These are phyloP conservation scores for Cryptococcus sp. DNA, from an alignment of 1,284 basidiomycete species.

Conservation along the genomic window DNA sequence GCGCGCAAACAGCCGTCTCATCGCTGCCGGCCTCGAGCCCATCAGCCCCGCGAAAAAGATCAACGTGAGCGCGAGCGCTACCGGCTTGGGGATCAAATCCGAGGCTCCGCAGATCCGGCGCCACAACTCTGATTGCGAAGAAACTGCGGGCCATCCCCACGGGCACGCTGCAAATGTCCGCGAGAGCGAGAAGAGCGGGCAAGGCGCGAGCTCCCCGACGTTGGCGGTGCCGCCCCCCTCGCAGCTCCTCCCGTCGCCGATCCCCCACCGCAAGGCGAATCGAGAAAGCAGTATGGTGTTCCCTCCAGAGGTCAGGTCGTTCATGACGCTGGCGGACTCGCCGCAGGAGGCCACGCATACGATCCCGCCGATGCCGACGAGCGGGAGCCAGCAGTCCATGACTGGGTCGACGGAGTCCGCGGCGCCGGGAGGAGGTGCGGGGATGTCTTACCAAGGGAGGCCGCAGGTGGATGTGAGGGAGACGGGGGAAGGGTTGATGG, in stretches of 20 bases:
- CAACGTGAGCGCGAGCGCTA: conserved; percentile 35
- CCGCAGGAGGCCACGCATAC: conserved; percentile 20
- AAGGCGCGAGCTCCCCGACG: neutral
- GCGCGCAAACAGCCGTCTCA: conserved; percentile 37
- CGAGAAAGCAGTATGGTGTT: conserved; percentile 43
- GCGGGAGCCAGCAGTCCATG: conserved; percentile 17
- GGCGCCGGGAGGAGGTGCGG: too few species aligned
- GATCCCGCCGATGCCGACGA: conserved; percentile 13
- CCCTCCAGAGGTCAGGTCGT: conserved; percentile 44
- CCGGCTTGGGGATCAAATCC: conserved; percentile 28
- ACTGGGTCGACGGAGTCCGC: too few species aligned
- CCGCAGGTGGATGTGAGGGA: conserved; percentile 3
- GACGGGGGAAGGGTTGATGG: conserved; percentile 4
- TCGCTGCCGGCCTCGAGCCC: conserved; percentile 34
- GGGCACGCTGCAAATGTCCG: neutral
- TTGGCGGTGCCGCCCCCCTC: conserved; percentile 6
- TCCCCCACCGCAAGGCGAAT: conserved; percentile 31
- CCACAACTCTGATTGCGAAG: conserved; percentile 40
- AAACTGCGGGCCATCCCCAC: conserved; percentile 4
- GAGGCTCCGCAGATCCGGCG: conserved; percentile 25
- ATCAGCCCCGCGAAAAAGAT: conserved; percentile 25
- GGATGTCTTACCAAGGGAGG: neutral
- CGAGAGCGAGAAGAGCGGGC: neutral
- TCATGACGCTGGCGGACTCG: conserved; percentile 40
- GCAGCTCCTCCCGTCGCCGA: conserved; percentile 36